These are phyloP conservation scores for Enterospora canceri DNA, from an alignment of 371 early-diverging fungal species.

Conservation along the genomic window DNA sequence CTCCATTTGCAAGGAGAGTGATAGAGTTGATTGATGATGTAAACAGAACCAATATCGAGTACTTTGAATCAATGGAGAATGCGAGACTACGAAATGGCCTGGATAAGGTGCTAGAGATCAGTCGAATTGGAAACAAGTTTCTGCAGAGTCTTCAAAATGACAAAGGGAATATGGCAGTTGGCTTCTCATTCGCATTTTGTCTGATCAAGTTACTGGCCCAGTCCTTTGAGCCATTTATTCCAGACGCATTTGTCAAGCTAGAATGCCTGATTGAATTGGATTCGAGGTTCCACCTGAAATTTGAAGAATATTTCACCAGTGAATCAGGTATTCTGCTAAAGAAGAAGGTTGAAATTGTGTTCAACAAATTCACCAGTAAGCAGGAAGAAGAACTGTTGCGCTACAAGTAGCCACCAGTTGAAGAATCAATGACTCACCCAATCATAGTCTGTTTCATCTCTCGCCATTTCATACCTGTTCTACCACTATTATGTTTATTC, in stretches of 20 bases:
- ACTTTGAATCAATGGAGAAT: conserved; percentile 65
- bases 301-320: neutral
- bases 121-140: conserved; percentile 78
- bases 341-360: neutral
- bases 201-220: conserved; percentile 72
- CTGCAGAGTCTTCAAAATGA: conserved; percentile 65
- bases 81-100: conserved; percentile 75
- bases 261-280: conserved; percentile 18
- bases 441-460: neutral
- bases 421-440: neutral
- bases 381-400: neutral
- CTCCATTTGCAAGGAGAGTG: conserved; percentile 52
- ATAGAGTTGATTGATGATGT: conserved; percentile 65
- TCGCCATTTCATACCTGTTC: neutral
- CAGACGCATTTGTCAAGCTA: conserved; percentile 59
- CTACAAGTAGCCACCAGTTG: no score
- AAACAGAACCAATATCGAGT: conserved; percentile 65
- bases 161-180: conserved; percentile 69
- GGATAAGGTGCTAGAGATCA: conserved; percentile 73
- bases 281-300: neutral
- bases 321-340: neutral
- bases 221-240: conserved; percentile 80
- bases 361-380: neutral
- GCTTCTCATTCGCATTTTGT: conserved; percentile 68
- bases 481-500: no score